Conservation (phyloP, 164 flowering plant genomes). For the Saururus chinensis region DNA sequence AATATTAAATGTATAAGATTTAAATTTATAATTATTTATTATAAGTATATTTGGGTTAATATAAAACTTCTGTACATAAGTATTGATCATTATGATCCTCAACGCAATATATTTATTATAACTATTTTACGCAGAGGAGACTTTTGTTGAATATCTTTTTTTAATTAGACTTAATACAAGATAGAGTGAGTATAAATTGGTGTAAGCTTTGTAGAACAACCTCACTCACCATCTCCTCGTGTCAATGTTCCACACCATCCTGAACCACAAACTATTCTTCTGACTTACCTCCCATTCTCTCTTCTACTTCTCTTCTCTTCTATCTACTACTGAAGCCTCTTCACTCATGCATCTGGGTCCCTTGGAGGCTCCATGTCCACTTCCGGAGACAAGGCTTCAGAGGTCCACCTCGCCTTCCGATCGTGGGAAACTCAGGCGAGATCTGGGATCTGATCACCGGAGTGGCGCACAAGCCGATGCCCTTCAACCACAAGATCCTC, state of each 20-base stretch:
- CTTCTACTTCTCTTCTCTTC: background rate
- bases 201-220: no score
- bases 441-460: conserved; percentile 3
- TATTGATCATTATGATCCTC: no score
- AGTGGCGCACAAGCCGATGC: conserved; percentile 5
- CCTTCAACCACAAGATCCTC: conserved; percentile 1
- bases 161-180: no score
- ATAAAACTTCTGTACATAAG: no score
- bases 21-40: no score
- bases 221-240: no score
- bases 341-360: conserved; percentile 5
- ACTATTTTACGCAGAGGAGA: no score
- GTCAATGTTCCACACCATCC: background rate
- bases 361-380: conserved; percentile 6
- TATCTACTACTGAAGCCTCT: background rate
- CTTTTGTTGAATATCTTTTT: no score
- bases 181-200: no score
- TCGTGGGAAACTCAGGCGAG: conserved; percentile 18
- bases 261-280: conserved; percentile 2
- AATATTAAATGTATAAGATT: no score
- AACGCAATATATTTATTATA: no score
- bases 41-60: no score
- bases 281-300: background rate
- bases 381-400: conserved; percentile 9
- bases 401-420: conserved; percentile 19